Base-by-base conservation (phyloP, 225 moss, liverwort and hornwort species). In the Sphagnum tenellum region DNA sequence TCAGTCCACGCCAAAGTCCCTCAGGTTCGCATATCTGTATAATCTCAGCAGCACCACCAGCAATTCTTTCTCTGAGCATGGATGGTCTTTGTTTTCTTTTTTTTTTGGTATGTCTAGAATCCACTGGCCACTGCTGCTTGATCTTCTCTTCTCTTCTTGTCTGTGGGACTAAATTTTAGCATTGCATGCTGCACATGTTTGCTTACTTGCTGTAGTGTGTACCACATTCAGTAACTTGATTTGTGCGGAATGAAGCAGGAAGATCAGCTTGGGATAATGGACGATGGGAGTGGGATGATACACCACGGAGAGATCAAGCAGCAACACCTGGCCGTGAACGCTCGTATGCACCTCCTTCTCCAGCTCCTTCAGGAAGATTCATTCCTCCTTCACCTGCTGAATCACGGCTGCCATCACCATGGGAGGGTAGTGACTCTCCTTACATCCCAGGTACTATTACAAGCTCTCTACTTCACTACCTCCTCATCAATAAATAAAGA, bases 201-300 rank as follows among this genome's bases (percentile, higher is more conserved):
- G 29, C 29, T 29, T 29, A 29, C 29, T 0, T 29, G 29, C 29
- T 29, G 29, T 29, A 29, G 29, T 29, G 29, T 29, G 29, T 29
- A 29, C 29, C 29, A 29, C 29, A 29, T 29, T 29, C 29, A 29
- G 29, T 29, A 29, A 29, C 29, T 29, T 29, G 29, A 1, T 29
- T 29, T 29, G 29, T 29, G 29, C 29, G 29, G 29, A 29, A 29
- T 29, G 29, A 1, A 5, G 64, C 58, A 73, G 88, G 49, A 64
- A 77, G 73, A 49, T 87, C 79, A 14, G 71, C 88, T 66, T 86
- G 82, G 89, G 85, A 88, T 56, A 79, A 86, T 66, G 89, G 88
- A 61, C 77, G 93, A 12, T 89, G 88, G 96, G 90, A 93, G 65
- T 93, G 90, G 90, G 93, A 96, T 9, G 84, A 90, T 51, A 90